Base-by-base conservation (phyloP, 345 rosid species). In the Citrus hindsii region DNA sequence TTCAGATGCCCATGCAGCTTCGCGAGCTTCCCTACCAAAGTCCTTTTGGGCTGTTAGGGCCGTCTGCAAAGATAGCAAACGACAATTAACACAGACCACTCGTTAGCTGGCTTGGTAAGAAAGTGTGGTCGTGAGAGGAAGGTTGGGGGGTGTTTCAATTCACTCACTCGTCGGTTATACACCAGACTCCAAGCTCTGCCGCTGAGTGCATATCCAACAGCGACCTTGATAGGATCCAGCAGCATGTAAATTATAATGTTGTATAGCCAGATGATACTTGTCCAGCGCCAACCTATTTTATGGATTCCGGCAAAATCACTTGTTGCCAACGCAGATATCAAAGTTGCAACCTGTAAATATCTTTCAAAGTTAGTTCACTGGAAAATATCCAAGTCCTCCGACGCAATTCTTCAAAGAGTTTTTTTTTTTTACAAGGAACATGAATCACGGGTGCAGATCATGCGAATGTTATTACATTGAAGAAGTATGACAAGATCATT, bases 181-280 rank as follows among this genome's bases (percentile, higher is more conserved):
- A 95, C 90, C 13, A 84, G 82, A 74, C 86, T 76, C 97, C 98
- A 93, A 2, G 98, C 93, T 84, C 83, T 85, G 10, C 97, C 97
- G 56, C 94, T 93, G 59, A 92, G 83, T 9, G 90, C 95, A 85
- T 91, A 95, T 70, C 90, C 85, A 63, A 93, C 95, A 7, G 81
- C 83, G 24, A 93, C 90, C 61, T 95, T 95, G 81, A 95, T 93
- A 28, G 98, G 98, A 87, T 95, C 98, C 72, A 93, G 94, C 63
- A 91, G 68, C 85, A 86, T 63, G 76, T 92, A 95, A 14, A 86
- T 82, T 40, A 91, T 70, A 19, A 89, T 85, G 85, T 91, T 93
- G 86, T 83, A 95, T 25, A 91, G 42, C 98, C 98, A 95, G 63
- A 95, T 86, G 74, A 89, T 91, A 18, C 91, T 93, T 2, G 87